Evolutionary conservation across 2,329 filamentous ascomycete genomes (phyloP).

Genomic region (Rutstroemia sp.): DNA sequence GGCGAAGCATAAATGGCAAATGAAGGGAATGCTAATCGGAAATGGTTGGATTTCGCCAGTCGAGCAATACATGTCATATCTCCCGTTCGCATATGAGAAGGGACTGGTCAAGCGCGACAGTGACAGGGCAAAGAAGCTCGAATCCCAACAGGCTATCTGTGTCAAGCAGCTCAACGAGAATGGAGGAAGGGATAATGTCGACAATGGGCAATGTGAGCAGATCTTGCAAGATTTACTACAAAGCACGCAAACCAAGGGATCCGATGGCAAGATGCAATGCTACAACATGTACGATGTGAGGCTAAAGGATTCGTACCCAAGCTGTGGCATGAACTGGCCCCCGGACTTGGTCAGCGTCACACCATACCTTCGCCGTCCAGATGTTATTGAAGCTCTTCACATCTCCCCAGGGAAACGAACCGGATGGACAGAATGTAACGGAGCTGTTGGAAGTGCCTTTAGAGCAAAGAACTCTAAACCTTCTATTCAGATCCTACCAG

Average conservation of each 20-base stretch:
- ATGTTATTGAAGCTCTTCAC: conserved; percentile 75
- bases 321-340: conserved; percentile 97
- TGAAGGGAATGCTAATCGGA: conserved; percentile 83
- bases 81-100: conserved; percentile 72
- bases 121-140: conserved; percentile 55
- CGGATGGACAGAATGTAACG: conserved; percentile 88
- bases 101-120: conserved; percentile 64
- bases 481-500: conserved; percentile 67
- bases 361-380: conserved; percentile 75
- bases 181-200: conserved; percentile 53
- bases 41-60: conserved; percentile 94
- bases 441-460: conserved; percentile 69
- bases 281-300: conserved; percentile 97
- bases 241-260: conserved; percentile 49
- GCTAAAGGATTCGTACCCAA: conserved; percentile 68
- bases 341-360: conserved; percentile 72
- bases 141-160: conserved; percentile 64
- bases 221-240: conserved; percentile 69
- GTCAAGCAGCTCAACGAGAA: conserved; percentile 51
- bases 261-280: conserved; percentile 52
- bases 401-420: conserved; percentile 74
- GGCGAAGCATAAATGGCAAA: conserved; percentile 56
- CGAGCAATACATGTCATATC: conserved; percentile 85
- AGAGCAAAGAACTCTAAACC: conserved; percentile 63
- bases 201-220: conserved; percentile 64